Evolutionary conservation across 2,329 filamentous ascomycete species (phyloP).

Genomic region (Zopfia rhizophila): DNA sequence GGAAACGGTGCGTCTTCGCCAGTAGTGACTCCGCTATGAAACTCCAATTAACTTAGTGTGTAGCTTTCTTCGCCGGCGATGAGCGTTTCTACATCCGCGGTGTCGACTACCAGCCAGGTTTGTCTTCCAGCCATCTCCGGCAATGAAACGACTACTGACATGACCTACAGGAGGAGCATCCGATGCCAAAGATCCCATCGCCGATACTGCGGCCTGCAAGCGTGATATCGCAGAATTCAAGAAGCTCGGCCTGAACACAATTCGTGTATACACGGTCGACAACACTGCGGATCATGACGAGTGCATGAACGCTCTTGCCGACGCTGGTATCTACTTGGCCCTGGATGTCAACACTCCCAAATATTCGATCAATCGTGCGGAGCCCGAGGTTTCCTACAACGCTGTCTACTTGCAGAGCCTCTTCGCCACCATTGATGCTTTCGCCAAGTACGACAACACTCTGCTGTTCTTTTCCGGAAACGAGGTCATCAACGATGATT

Average conservation of each 20-base stretch:
- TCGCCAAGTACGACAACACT: constrained; percentile 85
- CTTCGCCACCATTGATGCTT: constrained; percentile 88
- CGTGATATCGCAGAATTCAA: constrained; percentile 86
- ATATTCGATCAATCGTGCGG: constrained; percentile 84
- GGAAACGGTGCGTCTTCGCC: constrained; percentile 64
- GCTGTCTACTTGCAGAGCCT: constrained; percentile 83
- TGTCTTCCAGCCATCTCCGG: background rate
- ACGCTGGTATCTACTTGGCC: constrained; percentile 91
- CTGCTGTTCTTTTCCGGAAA: constrained; percentile 86
- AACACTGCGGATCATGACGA: constrained; percentile 83
- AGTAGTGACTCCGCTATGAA: background rate
- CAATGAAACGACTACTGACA: constrained; percentile 19
- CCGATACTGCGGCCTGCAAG: constrained; percentile 74
- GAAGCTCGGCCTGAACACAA: constrained; percentile 86
- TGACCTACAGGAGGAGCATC: constrained; percentile 65
- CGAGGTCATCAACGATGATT: constrained; percentile 76
- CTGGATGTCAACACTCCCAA: constrained; percentile 91
- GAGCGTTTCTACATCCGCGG: constrained; percentile 70
- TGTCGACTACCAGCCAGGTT: constrained; percentile 72
- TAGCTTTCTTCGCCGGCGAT: constrained; percentile 70
- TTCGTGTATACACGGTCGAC: constrained; percentile 93
- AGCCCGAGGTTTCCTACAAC: constrained; percentile 85
- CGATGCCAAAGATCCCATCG: constrained; percentile 76
- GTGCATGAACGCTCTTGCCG: constrained; percentile 84
- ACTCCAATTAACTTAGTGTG: constrained; percentile 34